Base-by-base conservation (phyloP, 108 stramenopile genomes). In the Phaeodactylum tricornutum region DNA sequence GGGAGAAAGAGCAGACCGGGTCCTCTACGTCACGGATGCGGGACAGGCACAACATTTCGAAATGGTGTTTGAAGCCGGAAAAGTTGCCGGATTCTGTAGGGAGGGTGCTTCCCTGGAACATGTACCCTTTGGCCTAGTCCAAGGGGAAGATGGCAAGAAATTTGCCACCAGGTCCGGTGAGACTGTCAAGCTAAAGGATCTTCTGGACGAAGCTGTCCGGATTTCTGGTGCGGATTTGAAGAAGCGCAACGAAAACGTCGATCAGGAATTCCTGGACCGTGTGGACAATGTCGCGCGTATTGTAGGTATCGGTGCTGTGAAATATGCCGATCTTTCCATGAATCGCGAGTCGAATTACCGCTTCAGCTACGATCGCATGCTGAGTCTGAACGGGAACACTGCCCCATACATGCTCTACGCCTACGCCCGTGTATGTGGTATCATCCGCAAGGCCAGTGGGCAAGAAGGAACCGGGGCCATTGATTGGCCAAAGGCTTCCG, bases 361-460 rank as follows among this genome's bases (percentile, higher is more conserved):
- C 28, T 99, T 99, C 71, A 91, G 84, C 73, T 99, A 98, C 62
- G 95, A 88, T 15, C 62, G 91, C 43, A 99, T 99, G 98, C 72
- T 99, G 32, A 91, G 93, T 63, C 72, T 96, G 35, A 84, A 95
- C 47, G 98, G 98, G 9, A 96, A 99, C 75, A 99, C 98, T 4
- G 98, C 98, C 31, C 95, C 97, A 6, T 99, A 99, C 81, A 93
- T 99, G 92, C 67, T 96, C 31, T 99, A 97, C 71, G 78, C 93
- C 4, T 94, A 96, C 68, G 97, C 95, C 16, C 72, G 98, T 44
- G 73, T 94, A 39, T 85, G 86, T 59, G 86, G 90, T 26, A 98
- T 99, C 51, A 62, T 97, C 34, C 81, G 93, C 42, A 98, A 96
- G 37, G 80, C 85, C 26, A 75, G 66, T 23, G 87, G 70, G 29